A percentile compares a stretch with the other conserved stretches of the same genome.
Evolutionary conservation across 345 rosid genomes (phyloP).

Genomic region (Eucalyptus decipiens): DNA sequence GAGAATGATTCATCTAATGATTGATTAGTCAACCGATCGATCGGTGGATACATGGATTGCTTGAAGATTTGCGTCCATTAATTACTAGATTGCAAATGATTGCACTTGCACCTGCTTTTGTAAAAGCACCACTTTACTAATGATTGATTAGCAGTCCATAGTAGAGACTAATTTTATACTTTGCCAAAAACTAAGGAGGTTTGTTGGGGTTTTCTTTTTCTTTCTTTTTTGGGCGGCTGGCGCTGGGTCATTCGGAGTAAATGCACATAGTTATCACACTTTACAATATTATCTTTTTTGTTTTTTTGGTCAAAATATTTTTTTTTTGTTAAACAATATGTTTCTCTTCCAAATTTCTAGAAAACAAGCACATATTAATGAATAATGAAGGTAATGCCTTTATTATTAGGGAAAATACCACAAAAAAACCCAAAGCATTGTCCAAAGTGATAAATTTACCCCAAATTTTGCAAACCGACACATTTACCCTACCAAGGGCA

Average conservation of each 20-base stretch:
- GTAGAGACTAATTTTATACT: neutral
- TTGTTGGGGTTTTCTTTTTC: neutral
- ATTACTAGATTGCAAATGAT: neutral
- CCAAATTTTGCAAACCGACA: too few relatives aligned
- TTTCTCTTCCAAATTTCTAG: neutral
- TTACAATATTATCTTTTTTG: neutral
- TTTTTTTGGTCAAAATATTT: too few relatives aligned
- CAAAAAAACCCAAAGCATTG: too few relatives aligned
- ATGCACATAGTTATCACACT: neutral
- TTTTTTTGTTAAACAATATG: neutral
- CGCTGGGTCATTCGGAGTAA: neutral
- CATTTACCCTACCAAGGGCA: too few relatives aligned
- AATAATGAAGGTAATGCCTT: neutral
- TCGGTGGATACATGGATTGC: neutral
- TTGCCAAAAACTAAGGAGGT: neutral
- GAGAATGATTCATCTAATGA: neutral
- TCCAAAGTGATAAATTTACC: too few relatives aligned
- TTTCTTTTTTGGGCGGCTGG: neutral
- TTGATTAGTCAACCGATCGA: neutral
- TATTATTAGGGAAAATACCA: too few relatives aligned
- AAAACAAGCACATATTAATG: neutral
- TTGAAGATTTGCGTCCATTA: neutral
- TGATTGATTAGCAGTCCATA: neutral
- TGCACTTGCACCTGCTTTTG: neutral
- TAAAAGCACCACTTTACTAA: neutral